Evolutionary conservation across 768 basidiomycete species (phyloP).

Genomic region (Lentinus brumalis): DNA sequence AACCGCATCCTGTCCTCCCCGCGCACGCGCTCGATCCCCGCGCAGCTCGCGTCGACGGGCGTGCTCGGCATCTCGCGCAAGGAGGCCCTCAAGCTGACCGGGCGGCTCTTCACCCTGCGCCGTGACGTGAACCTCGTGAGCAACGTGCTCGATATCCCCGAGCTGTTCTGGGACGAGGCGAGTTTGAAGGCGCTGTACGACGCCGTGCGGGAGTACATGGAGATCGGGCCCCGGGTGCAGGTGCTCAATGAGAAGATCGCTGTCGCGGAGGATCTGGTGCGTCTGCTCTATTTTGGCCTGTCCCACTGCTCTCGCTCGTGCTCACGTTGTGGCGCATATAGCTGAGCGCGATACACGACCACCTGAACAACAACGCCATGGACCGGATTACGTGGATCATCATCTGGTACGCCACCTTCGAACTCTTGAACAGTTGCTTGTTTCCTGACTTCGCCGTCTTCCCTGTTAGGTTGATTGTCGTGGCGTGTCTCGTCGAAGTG

Average conservation of each 20-base stretch:
- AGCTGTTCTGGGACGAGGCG: constrained; percentile 94
- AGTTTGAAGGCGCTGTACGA: constrained; percentile 88
- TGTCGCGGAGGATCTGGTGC: constrained; percentile 85
- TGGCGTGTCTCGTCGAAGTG: constrained; percentile 85
- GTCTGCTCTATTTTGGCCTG: constrained; percentile 30
- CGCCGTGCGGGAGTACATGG: constrained; percentile 93
- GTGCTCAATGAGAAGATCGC: constrained; percentile 87
- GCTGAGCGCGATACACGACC: constrained; percentile 92
- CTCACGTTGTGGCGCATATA: constrained; percentile 28
- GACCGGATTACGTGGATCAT: constrained; percentile 85
- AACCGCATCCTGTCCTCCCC: constrained; percentile 78
- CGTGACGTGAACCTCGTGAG: constrained; percentile 90
- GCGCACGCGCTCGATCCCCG: constrained; percentile 77
- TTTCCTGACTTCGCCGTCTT: constrained; percentile 7
- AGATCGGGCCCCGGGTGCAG: constrained; percentile 80
- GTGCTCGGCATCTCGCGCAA: constrained; percentile 72
- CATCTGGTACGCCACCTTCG: constrained; percentile 51
- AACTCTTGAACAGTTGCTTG: constrained; percentile 22
- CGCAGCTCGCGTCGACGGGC: constrained; percentile 78
- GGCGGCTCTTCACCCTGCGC: constrained; percentile 75
- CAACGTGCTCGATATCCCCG: constrained; percentile 91
- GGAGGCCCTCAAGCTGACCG: constrained; percentile 84
- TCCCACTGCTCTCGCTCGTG: no score
- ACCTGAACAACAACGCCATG: constrained; percentile 88
- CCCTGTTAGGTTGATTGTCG: constrained; percentile 74